Conservation (phyloP, 176 grass and related monocot genomes). For the Otatea glauca region DNA sequence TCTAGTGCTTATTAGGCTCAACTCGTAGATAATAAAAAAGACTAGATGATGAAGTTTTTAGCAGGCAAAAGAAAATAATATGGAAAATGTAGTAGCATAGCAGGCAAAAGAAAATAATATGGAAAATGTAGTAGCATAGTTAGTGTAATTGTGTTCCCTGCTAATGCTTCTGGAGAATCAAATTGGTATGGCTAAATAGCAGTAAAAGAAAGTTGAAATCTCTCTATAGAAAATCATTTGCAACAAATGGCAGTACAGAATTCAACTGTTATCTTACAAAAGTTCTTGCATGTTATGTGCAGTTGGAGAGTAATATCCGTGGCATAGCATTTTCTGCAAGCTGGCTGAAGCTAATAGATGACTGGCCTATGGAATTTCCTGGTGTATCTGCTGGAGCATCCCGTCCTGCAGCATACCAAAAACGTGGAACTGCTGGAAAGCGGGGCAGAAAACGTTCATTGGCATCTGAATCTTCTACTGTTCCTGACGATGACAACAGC, state of each 20-base stretch:
- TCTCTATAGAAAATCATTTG: conserved; percentile 21
- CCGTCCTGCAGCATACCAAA: conserved; percentile 63
- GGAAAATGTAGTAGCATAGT: neutral
- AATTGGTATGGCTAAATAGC: conserved; percentile 39
- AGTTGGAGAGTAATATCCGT: conserved; percentile 90
- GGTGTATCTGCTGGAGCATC: conserved; percentile 56
- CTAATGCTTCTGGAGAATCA: conserved; percentile 35
- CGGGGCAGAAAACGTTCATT: conserved; percentile 64
- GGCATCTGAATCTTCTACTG: conserved; percentile 55
- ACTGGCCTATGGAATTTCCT: conserved; percentile 64
- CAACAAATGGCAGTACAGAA: conserved; percentile 25
- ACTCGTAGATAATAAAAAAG: conserved; percentile 12
- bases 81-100: neutral
- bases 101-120: conserved; percentile 26
- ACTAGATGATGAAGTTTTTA: conserved; percentile 7
- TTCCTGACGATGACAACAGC: conserved; percentile 67
- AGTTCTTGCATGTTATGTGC: conserved; percentile 44
- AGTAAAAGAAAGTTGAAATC: conserved; percentile 32
- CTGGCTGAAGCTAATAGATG: conserved; percentile 83
- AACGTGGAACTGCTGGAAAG: conserved; percentile 73
- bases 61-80: conserved; percentile 23
- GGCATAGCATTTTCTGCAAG: conserved; percentile 74
- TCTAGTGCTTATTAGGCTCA: conserved; percentile 14
- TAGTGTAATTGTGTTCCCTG: conserved; percentile 11
- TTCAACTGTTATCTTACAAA: conserved; percentile 15